Evolutionary conservation across 108 stramenopile species (phyloP).

Genomic region (Pseudonitzschia delicatissima): DNA sequence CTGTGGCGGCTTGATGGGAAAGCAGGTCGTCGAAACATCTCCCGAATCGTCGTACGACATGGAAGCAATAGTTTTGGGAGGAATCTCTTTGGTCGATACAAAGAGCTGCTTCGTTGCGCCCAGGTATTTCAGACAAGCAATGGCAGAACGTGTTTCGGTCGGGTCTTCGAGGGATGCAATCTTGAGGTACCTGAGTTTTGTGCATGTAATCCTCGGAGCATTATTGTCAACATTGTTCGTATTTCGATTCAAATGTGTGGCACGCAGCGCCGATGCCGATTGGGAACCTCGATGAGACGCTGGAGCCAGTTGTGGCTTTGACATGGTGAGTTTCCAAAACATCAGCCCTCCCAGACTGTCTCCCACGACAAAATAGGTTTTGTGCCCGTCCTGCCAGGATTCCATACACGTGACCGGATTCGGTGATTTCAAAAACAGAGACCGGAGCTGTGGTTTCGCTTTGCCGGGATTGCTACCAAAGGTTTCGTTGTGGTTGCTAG

Average conservation of each 20-base stretch:
- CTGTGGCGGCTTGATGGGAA: neutral
- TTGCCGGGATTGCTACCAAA: neutral
- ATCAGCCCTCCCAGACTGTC: constrained; percentile 29
- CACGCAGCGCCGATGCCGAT: too few species aligned
- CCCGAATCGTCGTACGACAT: neutral
- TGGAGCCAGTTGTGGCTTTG: too few species aligned
- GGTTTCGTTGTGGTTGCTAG: neutral
- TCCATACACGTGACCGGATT: constrained; percentile 27
- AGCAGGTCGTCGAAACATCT: neutral
- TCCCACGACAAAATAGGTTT: constrained; percentile 23
- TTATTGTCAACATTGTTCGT: neutral
- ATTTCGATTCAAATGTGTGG: neutral
- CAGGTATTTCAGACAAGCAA: neutral
- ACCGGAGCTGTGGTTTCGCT: neutral
- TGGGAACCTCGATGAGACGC: neutral
- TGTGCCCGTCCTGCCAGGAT: neutral
- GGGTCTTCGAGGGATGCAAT: neutral
- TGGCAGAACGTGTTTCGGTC: neutral
- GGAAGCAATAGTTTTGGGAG: neutral
- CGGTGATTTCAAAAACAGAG: constrained; percentile 9
- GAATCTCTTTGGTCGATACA: constrained; percentile 12
- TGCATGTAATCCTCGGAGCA: neutral
- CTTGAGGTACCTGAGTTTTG: neutral
- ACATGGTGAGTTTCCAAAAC: neutral
- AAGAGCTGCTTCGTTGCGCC: neutral